Evolutionary conservation across 225 moss, liverwort and hornwort genomes (phyloP).

Genomic region (Sphagnum tenellum): DNA sequence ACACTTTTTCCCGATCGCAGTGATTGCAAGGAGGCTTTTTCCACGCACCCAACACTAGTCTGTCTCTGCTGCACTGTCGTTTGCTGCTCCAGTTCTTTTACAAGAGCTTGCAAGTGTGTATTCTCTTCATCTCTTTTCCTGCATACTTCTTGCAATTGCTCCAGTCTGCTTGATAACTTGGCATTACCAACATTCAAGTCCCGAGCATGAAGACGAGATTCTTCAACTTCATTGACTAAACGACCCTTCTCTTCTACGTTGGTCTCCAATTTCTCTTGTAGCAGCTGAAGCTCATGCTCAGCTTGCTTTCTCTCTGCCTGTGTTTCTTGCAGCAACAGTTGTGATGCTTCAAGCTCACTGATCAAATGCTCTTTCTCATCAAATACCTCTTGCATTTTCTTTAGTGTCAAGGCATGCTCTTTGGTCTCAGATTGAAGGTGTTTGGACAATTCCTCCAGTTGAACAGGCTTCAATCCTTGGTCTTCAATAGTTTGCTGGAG

Average conservation of each 20-base stretch:
- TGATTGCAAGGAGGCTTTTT: constrained; percentile 14
- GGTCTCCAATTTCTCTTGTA: constrained; percentile 12
- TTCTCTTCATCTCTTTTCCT: constrained; percentile 17
- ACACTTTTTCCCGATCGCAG: neutral
- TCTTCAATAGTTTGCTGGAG: constrained; percentile 11
- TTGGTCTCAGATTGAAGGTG: too few relatives aligned
- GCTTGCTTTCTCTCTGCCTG: constrained; percentile 18
- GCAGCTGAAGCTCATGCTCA: constrained; percentile 17
- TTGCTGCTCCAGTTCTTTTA: constrained; percentile 19
- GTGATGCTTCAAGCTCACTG: constrained; percentile 13
- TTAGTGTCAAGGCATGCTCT: neutral
- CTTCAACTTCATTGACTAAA: constrained; percentile 11
- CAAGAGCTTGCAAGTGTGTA: constrained; percentile 16
- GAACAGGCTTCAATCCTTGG: too few relatives aligned
- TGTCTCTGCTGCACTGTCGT: constrained; percentile 10
- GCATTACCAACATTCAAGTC: constrained; percentile 18
- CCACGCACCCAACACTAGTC: constrained; percentile 3
- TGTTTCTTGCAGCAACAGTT: constrained; percentile 13
- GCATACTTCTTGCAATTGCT: constrained; percentile 19
- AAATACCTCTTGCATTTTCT: constrained; percentile 21
- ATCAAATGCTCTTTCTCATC: constrained; percentile 14
- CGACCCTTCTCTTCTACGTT: constrained; percentile 14
- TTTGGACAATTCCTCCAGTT: too few relatives aligned
- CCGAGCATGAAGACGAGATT: constrained; percentile 11
- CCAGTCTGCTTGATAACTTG: constrained; percentile 14